phyloP scores from a whole-genome alignment of 352 stramenopile species.

The Pelagophyceae sp. region DNA sequence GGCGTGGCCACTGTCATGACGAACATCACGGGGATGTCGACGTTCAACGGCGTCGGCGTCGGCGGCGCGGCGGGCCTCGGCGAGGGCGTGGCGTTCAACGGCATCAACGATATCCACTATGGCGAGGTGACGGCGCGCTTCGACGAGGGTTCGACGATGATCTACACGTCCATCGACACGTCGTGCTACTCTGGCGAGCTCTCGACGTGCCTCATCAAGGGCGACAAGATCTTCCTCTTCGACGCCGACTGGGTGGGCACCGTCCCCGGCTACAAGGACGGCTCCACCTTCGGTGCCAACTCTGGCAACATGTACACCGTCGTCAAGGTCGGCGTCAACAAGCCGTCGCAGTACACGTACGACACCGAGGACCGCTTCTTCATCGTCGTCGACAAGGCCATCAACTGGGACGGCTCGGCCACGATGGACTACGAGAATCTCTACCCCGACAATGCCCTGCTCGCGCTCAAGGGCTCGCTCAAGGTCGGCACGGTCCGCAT shows the following conservation, averaged over 20 bases:
- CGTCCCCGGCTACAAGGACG: slow-evolving; percentile 3
- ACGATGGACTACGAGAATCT: not conserved
- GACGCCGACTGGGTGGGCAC: too few relatives aligned
- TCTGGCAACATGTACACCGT: slow-evolving; percentile 10
- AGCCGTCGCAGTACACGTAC: not conserved
- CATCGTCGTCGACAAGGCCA: slow-evolving; percentile 41
- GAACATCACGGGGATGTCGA: not conserved
- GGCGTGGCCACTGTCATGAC: not conserved
- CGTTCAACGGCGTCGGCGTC: not conserved
- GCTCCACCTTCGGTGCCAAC: too few relatives aligned
- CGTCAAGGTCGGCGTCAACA: slow-evolving; percentile 13
- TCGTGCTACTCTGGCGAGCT: not conserved
- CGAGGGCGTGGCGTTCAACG: not conserved
- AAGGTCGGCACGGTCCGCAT: slow-evolving; percentile 26
- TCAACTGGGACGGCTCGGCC: slow-evolving; percentile 35
- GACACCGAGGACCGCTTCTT: slow-evolving; percentile 28
- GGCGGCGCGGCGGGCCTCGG: too few relatives aligned
- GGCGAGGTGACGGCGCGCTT: slow-evolving; percentile 27
- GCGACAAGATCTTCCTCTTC: slow-evolving; percentile 7
- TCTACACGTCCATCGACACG: slow-evolving; percentile 3
- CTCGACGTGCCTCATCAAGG: slow-evolving; percentile 5
- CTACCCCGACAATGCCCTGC: too few relatives aligned
- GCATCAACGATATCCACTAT: not conserved
- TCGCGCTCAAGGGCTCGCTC: not conserved
- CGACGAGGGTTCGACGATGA: slow-evolving; percentile 23